These are phyloP conservation scores for Fusarium mexicanum DNA, from an alignment of 2,329 filamentous ascomycete species.

Conservation along the genomic window DNA sequence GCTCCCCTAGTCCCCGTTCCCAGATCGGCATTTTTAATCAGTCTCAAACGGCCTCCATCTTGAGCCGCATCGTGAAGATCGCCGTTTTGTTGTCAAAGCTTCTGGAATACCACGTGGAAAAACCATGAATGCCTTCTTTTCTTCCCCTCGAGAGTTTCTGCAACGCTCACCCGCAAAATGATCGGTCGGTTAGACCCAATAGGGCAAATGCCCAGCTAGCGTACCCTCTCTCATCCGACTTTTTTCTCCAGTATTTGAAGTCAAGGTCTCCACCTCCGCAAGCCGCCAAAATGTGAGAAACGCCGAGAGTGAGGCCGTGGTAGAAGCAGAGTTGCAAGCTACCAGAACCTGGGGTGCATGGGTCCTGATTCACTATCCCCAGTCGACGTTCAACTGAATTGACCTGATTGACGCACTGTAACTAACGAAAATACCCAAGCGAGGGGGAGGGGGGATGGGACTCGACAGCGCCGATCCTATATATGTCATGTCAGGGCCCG, in stretches of 20 bases:
- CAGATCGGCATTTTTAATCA: constrained; percentile 3
- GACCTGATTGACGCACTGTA: not conserved
- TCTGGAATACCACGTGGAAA: constrained; percentile 18
- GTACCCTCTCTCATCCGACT: not conserved
- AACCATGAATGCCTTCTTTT: not conserved
- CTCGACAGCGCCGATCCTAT: constrained; percentile 15
- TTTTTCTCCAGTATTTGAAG: constrained; percentile 15
- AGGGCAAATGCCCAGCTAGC: constrained; percentile 23
- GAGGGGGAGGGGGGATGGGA: not conserved
- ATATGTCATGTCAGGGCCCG: constrained; percentile 9
- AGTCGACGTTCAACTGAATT: not conserved
- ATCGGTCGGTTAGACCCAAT: not conserved
- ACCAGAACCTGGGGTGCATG: constrained; percentile 36
- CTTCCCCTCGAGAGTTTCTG: not conserved
- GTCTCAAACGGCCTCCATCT: not conserved
- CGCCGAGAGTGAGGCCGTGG: constrained; percentile 35
- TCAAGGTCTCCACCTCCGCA: constrained; percentile 19
- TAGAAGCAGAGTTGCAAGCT: constrained; percentile 8
- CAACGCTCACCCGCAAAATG: constrained; percentile 11
- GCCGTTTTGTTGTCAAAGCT: constrained; percentile 14
- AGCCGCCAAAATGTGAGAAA: constrained; percentile 6
- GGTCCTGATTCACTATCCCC: constrained; percentile 18
- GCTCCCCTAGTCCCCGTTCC: not conserved
- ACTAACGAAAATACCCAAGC: not conserved
- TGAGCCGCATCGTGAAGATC: constrained; percentile 12